Evolutionary conservation across 23 red algal genomes (phyloP), one percentile per base, ranked within the genome.

Genomic region (Gracilariopsis chorda): DNA sequence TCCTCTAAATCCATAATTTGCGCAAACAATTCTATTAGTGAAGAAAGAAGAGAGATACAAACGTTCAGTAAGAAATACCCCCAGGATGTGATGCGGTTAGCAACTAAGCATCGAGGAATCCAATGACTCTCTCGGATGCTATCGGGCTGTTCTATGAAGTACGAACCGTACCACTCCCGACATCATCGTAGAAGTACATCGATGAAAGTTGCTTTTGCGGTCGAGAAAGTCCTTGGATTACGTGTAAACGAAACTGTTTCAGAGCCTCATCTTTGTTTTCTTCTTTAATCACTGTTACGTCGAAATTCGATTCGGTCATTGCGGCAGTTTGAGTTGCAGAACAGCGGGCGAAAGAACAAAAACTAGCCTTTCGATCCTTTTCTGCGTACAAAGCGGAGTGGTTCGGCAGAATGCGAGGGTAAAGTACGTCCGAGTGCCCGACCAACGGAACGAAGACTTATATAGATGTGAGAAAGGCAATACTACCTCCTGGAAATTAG

Each of bases 141-240:
- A 0, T 30, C 21, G 17, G 46, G 3, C 39, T 17, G 45, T 21
- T 71, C 0, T 0, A 42, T 0, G 29, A 67, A n/a, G 23, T 34
- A 25, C 3, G 33, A 8, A 29, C 86, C 94, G 40, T 92, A 96
- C 94, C 81, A 70, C 85, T 87, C 64, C 96, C 96, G 25, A n/a
- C 28, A 40, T 95, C 81, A 30, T 98, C 96, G 65, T 98, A 98
- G 86, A 98, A 98, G 51, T 92, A 98, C 51, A 77, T 86, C 17
- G 92, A 92, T 6, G 74, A 94, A 20, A 95, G 62, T 25, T 24
- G 34, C 55, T 93, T 91, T 2, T 57, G 29, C 28, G 47, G 29
- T 16, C 36, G 10, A 2, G 76, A 80, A 40, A 95, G 71, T 8
- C 92, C 92, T 51, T 37, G 33, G 34, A 87, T n/a, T 11, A 95